These are phyloP conservation scores for Podila epigama DNA, from an alignment of 192 early-diverging fungal species.

Conservation along the genomic window DNA sequence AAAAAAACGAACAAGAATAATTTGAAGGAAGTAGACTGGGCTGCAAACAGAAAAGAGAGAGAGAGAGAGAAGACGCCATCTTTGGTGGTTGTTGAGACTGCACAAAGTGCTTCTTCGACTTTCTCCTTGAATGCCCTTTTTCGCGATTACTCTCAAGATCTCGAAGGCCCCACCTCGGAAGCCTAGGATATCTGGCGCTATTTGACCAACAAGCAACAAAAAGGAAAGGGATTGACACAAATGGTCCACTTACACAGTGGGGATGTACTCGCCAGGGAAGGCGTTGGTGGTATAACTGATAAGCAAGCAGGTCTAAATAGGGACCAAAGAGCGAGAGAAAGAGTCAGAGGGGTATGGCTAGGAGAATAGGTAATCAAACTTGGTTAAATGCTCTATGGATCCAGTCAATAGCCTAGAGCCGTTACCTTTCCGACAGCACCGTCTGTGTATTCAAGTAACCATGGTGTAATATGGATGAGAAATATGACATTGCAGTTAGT, in stretches of 20 bases:
- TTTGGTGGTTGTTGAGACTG: too few species aligned
- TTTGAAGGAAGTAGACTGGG: not conserved
- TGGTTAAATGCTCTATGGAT: not conserved
- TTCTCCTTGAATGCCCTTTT: not conserved
- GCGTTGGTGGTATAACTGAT: conserved; percentile 99
- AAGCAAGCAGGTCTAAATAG: conserved; percentile 90
- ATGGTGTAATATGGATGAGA: not conserved
- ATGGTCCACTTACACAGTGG: conserved; percentile 87
- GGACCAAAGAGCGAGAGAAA: not conserved
- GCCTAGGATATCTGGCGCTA: too few species aligned
- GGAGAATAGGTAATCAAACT: not conserved
- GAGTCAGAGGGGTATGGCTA: not conserved
- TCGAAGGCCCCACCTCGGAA: too few species aligned
- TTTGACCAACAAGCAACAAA: too few species aligned
- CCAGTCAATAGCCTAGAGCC: not conserved
- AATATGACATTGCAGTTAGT: not conserved
- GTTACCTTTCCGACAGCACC: conserved; percentile 41
- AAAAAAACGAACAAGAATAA: not conserved
- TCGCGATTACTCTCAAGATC: not conserved
- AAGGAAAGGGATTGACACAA: not conserved
- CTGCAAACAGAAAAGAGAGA: not conserved
- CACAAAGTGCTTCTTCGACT: too few species aligned
- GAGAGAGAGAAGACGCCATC: too few species aligned
- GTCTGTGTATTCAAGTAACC: conserved; percentile 3
- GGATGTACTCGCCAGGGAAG: conserved; percentile 99